Conservation (phyloP, 2,329 filamentous ascomycete species). For the Claviceps sp. region DNA sequence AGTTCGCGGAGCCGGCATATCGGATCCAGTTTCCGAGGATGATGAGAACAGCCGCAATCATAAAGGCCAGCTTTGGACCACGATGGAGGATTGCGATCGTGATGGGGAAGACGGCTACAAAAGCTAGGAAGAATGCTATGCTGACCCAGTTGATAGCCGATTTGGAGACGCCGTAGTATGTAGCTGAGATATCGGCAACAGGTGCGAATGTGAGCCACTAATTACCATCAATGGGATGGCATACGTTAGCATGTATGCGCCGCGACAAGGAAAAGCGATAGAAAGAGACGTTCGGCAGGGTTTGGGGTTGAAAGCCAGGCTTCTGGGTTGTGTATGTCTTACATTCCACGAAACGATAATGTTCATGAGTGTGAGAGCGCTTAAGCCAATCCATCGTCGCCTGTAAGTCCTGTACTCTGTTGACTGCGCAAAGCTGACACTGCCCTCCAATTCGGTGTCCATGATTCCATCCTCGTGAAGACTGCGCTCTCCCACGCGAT, state of each 20-base stretch:
- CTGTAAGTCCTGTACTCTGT: slow-evolving; percentile 50
- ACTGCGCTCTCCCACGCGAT: slow-evolving; percentile 13
- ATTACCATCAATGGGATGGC: neutral
- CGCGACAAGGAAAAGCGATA: neutral
- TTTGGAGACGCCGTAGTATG: slow-evolving; percentile 64
- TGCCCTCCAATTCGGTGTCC: slow-evolving; percentile 10
- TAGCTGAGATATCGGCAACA: slow-evolving; percentile 58
- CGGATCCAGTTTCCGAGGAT: slow-evolving; percentile 85
- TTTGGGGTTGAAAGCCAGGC: neutral
- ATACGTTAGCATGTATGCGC: neutral
- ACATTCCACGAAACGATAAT: slow-evolving; percentile 93
- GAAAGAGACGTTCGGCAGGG: neutral
- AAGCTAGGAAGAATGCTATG: slow-evolving; percentile 77
- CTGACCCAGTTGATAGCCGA: slow-evolving; percentile 85
- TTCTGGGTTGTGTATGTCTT: slow-evolving; percentile 24
- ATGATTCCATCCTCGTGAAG: slow-evolving; percentile 8
- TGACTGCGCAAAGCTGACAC: slow-evolving; percentile 11
- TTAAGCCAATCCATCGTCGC: slow-evolving; percentile 76
- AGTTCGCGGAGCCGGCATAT: slow-evolving; percentile 52
- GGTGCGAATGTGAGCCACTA: slow-evolving; percentile 86
- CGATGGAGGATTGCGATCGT: slow-evolving; percentile 67
- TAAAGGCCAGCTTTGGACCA: slow-evolving; percentile 66
- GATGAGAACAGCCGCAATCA: slow-evolving; percentile 58
- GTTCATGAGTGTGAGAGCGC: slow-evolving; percentile 76
- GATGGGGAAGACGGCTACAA: slow-evolving; percentile 57